Conservation (phyloP, 2,329 filamentous ascomycete species). For the Sporothrix schenckii region DNA sequence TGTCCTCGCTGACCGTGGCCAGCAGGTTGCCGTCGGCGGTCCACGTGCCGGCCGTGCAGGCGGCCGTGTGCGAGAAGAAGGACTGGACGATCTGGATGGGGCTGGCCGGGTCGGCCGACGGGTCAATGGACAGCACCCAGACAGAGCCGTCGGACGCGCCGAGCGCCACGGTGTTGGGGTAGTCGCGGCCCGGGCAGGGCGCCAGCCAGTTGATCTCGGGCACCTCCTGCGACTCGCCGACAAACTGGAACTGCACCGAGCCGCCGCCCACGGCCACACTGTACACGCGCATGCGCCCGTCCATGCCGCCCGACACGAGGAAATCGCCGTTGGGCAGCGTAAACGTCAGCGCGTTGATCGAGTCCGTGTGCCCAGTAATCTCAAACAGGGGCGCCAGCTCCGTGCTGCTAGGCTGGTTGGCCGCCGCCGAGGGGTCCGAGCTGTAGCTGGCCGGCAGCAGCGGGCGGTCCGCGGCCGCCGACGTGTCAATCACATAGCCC, state of each 20-base stretch:
- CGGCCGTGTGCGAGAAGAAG: conserved; percentile 85
- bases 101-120: conserved; percentile 56
- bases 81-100: conserved; percentile 82
- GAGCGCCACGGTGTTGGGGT: conserved; percentile 81
- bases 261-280: conserved; percentile 54
- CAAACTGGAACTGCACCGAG: conserved; percentile 54
- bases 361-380: conserved; percentile 89
- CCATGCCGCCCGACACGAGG: conserved; percentile 82
- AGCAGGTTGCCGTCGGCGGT: conserved; percentile 83
- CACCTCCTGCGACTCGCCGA: conserved; percentile 83
- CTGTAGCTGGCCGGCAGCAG: conserved; percentile 78
- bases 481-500: conserved; percentile 81
- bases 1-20: conserved; percentile 86
- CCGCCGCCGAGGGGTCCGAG: conserved; percentile 62
- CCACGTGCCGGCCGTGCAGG: conserved; percentile 90
- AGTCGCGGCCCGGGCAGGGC: conserved; percentile 69
- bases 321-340: conserved; percentile 82
- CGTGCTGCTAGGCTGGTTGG: conserved; percentile 50
- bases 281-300: conserved; percentile 78
- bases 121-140: conserved; percentile 90
- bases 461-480: conserved; percentile 63
- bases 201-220: conserved; percentile 92
- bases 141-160: conserved; percentile 90
- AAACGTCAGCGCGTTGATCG: conserved; percentile 83
- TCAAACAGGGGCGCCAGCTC: conserved; percentile 68